These are phyloP conservation scores for Apiospora sp. DNA, from an alignment of 2,329 filamentous ascomycete species.

Conservation along the genomic window DNA sequence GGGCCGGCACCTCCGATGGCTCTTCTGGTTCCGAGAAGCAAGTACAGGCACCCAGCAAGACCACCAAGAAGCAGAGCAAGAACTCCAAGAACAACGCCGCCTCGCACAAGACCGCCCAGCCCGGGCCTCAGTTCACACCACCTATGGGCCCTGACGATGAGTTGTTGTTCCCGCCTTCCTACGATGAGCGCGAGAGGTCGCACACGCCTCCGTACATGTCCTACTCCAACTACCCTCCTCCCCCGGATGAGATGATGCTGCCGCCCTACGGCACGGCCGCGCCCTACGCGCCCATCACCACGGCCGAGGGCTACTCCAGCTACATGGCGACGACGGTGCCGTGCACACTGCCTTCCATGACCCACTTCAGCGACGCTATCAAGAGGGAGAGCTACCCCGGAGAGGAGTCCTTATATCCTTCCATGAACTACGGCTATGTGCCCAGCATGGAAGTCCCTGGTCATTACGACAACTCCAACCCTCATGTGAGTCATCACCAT, in stretches of 20 bases:
- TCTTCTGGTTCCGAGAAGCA: slow-evolving; percentile 49
- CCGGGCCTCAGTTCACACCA: slow-evolving; percentile 65
- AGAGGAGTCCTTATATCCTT: slow-evolving; percentile 68
- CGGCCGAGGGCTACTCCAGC: slow-evolving; percentile 60
- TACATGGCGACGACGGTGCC: slow-evolving; percentile 65
- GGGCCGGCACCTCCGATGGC: slow-evolving; percentile 67
- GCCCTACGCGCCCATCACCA: slow-evolving; percentile 60
- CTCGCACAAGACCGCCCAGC: slow-evolving; percentile 48
- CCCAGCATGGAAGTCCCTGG: slow-evolving; percentile 69
- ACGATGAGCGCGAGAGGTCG: slow-evolving; percentile 73
- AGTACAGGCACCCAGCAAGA: slow-evolving; percentile 42
- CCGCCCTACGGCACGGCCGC: slow-evolving; percentile 64
- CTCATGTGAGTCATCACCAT: slow-evolving; percentile 73
- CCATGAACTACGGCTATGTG: slow-evolving; percentile 73
- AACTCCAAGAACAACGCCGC: slow-evolving; percentile 42
- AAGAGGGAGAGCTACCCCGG: slow-evolving; percentile 68
- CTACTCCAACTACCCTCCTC: slow-evolving; percentile 72
- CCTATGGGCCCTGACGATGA: slow-evolving; percentile 70
- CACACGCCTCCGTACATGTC: slow-evolving; percentile 75
- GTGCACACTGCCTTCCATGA: slow-evolving; percentile 70
- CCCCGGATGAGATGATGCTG: slow-evolving; percentile 68
- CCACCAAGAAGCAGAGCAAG: slow-evolving; percentile 56
- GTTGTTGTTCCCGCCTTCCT: slow-evolving; percentile 66
- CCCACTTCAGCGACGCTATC: slow-evolving; percentile 68
- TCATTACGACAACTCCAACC: slow-evolving; percentile 71